These are phyloP conservation scores for barrel medic (Medicago truncatula) DNA, from an alignment of 306 rosid species.

Conservation along the genomic window MtrunA17r5.0-ANR NC_053049.1:36228501-36229000, in stretches of 20 bases:
- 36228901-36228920: constrained; percentile 40
- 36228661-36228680: constrained; percentile 32
- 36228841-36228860: constrained; percentile 47
- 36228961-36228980: background rate
- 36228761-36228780: constrained; percentile 14
- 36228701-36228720: background rate
- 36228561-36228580: constrained; percentile 7
- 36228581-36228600: constrained; percentile 34
- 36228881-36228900: constrained; percentile 36
- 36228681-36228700: constrained; percentile 22
- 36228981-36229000: constrained; percentile 1
- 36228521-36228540: constrained; percentile 72
- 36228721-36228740: constrained; percentile 7
- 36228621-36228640: constrained; percentile 28
- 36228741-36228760: constrained; percentile 19
- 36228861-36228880: constrained; percentile 34
- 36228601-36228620: constrained; percentile 10
- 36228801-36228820: constrained; percentile 10
- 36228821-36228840: constrained; percentile 42
- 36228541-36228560: constrained; percentile 49
- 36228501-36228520: constrained; percentile 44
- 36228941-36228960: constrained; percentile 41
- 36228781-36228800: constrained; percentile 30
- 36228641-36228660: constrained; percentile 4
- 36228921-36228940: constrained; percentile 44